Evolutionary conservation across 352 stramenopile genomes (phyloP), one percentile per base, ranked within the genome.

Genomic region (Globisporangium cylindrosporum): DNA sequence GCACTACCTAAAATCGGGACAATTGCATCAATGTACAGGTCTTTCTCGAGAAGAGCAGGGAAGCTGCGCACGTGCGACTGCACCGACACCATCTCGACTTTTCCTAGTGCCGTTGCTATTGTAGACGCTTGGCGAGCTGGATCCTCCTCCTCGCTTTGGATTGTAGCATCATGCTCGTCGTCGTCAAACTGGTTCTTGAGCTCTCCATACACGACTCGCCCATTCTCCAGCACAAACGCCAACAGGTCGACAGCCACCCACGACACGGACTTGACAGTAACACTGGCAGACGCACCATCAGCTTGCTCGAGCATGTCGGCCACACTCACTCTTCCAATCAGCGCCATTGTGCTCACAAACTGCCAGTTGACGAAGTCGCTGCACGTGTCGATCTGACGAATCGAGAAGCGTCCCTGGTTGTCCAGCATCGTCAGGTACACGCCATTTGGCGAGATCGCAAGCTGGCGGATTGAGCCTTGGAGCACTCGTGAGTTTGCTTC

Each of bases 321-420:
- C 15, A 29, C n/a, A 56, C 49, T 43, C 24, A 63, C 25, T 24
- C 27, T 8, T 15, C 60, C 53, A 41, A 20, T 24, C 2, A 15
- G n/a, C n/a, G 25, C 25, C 43, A 15, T 4, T 32, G 32, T 20
- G n/a, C 74, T 55, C 18, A 84, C 62, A 7, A 66, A 64, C 61
- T 90, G 75, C 85, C 85, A 93, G n/a, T 67, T 66, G 9, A 88
- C 14, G 0, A 92, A 68, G 53, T 88, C 78, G 1, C 81, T 78
- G 41, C 85, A 93, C 0, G 69, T 68, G 18, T 91, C 83, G 63
- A 93, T 86, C 54, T 92, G 77, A 0, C 80, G 85, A 12, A 93
- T 78, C 1, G 78, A 67, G 25, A 91, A 65, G 2, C 73, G 70
- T 14, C 81, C 76, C 0, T 78, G 41, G 25, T 71, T 62, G 62